Conservation (phyloP, 345 rosid genomes). For the Anacardium occidentale region DNA sequence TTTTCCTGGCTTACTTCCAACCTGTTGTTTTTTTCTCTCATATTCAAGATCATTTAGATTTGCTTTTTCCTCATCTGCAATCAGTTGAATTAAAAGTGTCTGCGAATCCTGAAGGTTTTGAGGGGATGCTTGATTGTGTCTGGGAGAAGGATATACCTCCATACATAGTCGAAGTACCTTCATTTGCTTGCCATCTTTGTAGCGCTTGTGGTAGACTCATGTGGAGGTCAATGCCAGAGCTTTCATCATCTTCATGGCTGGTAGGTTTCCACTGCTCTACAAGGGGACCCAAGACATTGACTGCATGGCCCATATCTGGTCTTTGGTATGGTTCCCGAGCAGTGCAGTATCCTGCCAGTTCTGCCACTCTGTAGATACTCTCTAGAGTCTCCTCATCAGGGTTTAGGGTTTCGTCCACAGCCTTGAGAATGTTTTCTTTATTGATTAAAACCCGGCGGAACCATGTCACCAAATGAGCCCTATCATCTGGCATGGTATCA, state of each 20-base stretch:
- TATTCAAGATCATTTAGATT: constrained; percentile 6
- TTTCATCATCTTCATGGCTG: constrained; percentile 60
- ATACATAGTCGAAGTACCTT: constrained; percentile 61
- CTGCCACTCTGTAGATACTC: constrained; percentile 62
- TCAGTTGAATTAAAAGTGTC: constrained; percentile 61
- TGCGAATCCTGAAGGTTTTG: constrained; percentile 58
- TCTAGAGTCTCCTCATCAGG: constrained; percentile 62
- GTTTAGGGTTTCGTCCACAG: constrained; percentile 55
- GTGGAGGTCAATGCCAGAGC: constrained; percentile 55
- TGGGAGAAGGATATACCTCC: constrained; percentile 49
- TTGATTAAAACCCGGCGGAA: constrained; percentile 59
- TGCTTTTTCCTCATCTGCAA: constrained; percentile 49
- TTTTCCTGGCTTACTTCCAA: neutral
- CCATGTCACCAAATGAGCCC: constrained; percentile 79
- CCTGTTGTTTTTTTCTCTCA: neutral
- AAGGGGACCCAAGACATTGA: constrained; percentile 63
- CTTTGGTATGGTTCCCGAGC: constrained; percentile 75
- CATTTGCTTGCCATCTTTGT: constrained; percentile 81
- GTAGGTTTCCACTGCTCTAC: constrained; percentile 93
- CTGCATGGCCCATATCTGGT: constrained; percentile 94
- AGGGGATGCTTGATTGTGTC: constrained; percentile 63
- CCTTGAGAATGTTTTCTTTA: constrained; percentile 64
- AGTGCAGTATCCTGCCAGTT: constrained; percentile 92
- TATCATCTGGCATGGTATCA: constrained; percentile 62
- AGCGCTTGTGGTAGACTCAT: constrained; percentile 85